Base-by-base conservation (phyloP, 768 basidiomycete genomes). In the Auriculariales sp. region DNA sequence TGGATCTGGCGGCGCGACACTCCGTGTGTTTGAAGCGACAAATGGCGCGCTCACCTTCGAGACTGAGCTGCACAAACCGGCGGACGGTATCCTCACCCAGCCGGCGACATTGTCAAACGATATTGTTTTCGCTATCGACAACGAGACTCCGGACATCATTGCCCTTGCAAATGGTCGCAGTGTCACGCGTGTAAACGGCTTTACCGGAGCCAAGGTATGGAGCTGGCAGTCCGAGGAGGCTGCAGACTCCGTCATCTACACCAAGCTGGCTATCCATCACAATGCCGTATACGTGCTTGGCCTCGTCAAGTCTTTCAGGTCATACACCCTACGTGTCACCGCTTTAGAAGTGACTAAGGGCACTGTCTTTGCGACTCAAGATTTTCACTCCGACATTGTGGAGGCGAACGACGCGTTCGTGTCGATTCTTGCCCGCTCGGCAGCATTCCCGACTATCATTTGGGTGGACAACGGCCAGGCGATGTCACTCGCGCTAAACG, bases 21-120 rank as follows among this genome's bases (percentile, higher is more conserved):
- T 89, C 17, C 78, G 90, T 19, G 61, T 77, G 3, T 81, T 91
- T 57, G 79, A 89, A 32, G 63, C 68, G 3, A 57, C 65, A 2
- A 79, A 74, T 0, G 92, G 91, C 2, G 62, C 74, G 46, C 68
- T 89, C 27, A 39, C 82, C 3, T 67, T 78, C 49, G 91, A 97
- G 62, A 73, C 68, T 34, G 69, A 68, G 11, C 61, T 93, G 2
- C 78, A 84, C 48, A 57, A 61, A 22, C 68, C 70, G 0, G 58
- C 63, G 10, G 49, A 62, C 1, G 76, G 69, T 3, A 65, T 68
- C 15, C 62, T 71, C 5, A 64, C 72, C 5, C 74, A 83, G 46
- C 78, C 79, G 14, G 65, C 62, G 25, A 62, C 72, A 31, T 64
- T 82, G 19, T 84, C 81, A 3, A 71, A 77, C 17, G 69, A 73